Evolutionary conservation across 75 land plant species (phyloP).

Genomic region (Larix kaempferi): DNA sequence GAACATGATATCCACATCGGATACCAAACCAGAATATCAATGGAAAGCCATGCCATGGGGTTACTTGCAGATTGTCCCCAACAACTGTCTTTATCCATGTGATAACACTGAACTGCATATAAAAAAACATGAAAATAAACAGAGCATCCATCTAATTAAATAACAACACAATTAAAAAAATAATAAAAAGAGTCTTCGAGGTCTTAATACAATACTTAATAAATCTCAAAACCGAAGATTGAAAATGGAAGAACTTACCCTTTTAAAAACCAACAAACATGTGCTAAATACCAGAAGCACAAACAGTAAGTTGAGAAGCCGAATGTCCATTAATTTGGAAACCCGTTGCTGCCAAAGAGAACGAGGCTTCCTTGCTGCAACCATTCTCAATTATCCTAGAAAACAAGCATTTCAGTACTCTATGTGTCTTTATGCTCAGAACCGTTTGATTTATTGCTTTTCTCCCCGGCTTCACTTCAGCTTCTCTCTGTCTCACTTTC

Average conservation of each 20-base stretch:
- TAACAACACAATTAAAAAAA: background rate
- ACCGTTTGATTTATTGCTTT: too few relatives aligned
- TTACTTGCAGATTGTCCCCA: slow-evolving; percentile 68
- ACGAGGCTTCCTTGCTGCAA: too few relatives aligned
- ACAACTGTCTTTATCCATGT: slow-evolving; percentile 42
- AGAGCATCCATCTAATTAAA: background rate
- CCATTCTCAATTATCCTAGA: too few relatives aligned
- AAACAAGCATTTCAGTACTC: too few relatives aligned
- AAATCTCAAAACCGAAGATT: background rate
- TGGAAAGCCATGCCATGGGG: slow-evolving; percentile 69
- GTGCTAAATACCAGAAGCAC: background rate
- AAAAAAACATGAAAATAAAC: background rate
- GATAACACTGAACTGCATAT: slow-evolving; percentile 6
- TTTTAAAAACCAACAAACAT: background rate
- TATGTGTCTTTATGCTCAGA: too few relatives aligned
- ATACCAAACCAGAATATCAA: slow-evolving; percentile 54
- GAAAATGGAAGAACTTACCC: background rate
- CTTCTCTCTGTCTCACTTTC: too few relatives aligned
- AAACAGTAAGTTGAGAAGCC: too few relatives aligned
- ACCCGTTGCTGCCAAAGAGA: too few relatives aligned
- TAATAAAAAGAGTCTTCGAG: background rate
- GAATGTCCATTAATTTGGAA: too few relatives aligned
- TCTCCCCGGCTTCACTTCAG: too few relatives aligned
- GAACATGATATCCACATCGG: slow-evolving; percentile 80
- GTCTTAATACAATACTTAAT: background rate